Evolutionary conservation across 225 moss, liverwort and hornwort genomes (phyloP), one percentile per base, ranked within the genome.

Genomic region (Pleurozium schreberi): DNA sequence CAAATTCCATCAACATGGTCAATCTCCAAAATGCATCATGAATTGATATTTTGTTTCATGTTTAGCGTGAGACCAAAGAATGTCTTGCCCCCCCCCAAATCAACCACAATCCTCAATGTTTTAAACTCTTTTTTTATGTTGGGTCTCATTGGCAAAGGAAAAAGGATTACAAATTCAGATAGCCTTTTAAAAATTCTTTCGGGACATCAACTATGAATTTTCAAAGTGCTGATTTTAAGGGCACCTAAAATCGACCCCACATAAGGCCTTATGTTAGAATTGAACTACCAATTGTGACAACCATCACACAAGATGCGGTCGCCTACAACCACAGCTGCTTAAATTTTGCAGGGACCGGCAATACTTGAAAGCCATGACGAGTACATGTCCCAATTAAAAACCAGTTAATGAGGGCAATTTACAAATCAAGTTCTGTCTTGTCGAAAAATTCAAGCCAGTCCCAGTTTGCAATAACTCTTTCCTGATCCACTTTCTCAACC

Each of bases 391-490:
- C 59, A 91, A 89, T 84, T 89, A 61, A 82, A 67, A 64, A 83
- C 69, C 73, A 84, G 52, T 42, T 76, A 40, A 83, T 69, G 20
- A 40, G 42, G 31, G 63, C 23, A 80, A 22, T 40, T 84, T 80
- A 70, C 70, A 81, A 63, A 70, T 89, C 89, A 80, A 90, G 43
- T 67, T 90, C 38, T 31, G 38, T 13, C 20, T 79, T 18, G 15
- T 93, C 91, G 49, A 88, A 89, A 93, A 95, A 92, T 88, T 96
- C 94, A 83, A 96, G 85, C 97, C 96, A 97, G 68, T 94, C 93
- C 91, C 88, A 92, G 86, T 97, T 97, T 64, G 96, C 95, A 89
- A 93, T 75, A 64, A 85, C 87, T 42, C 30, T 83, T 18, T 93
- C 78, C 43, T 89, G 88, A 78, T 91, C 84, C 76, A 70, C 85